A percentile compares a stretch with the other conserved stretches of the same genome.
phyloP scores from a whole-genome alignment of 768 basidiomycete species.

The Lentinus tigrinus region DNA sequence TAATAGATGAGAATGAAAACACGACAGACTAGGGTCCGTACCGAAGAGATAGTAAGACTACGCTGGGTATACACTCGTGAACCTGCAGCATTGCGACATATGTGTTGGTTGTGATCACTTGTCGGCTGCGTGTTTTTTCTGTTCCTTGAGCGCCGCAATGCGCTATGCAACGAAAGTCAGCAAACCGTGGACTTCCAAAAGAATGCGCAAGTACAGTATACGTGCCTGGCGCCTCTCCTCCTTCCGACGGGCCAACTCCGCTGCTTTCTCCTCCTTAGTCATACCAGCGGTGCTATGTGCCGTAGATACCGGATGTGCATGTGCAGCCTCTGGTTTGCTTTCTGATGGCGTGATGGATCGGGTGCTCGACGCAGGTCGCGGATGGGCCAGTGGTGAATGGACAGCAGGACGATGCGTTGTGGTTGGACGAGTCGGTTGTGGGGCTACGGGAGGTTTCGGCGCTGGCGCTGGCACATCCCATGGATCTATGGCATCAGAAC shows the following conservation, averaged over 20 bases:
- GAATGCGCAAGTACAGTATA: constrained; percentile 1
- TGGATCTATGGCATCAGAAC: constrained; percentile 13
- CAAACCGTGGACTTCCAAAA: not conserved
- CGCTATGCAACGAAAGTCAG: constrained; percentile 43
- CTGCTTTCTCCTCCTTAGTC: constrained; percentile 89
- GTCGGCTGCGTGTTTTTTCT: constrained; percentile 55
- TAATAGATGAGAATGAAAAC: too few relatives aligned
- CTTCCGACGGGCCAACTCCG: constrained; percentile 88
- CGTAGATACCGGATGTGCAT: too few relatives aligned
- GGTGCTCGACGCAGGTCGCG: not conserved
- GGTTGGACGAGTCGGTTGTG: constrained; percentile 3
- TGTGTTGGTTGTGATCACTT: too few relatives aligned
- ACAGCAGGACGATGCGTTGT: not conserved
- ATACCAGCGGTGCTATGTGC: constrained; percentile 44
- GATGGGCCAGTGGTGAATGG: constrained; percentile 3
- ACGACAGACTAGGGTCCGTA: too few relatives aligned
- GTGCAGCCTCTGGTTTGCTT: constrained; percentile 10
- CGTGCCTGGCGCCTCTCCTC: constrained; percentile 88
- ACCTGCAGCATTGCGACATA: too few relatives aligned
- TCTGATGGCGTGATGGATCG: constrained; percentile 25
- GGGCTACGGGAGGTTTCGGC: constrained; percentile 1
- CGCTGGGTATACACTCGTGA: too few relatives aligned
- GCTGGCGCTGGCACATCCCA: not conserved
- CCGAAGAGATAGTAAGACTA: too few relatives aligned
- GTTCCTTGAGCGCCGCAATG: constrained; percentile 78